These are phyloP conservation scores for Podaxis mareebaensis DNA, from an alignment of 768 basidiomycete genomes.

Conservation along the genomic window DNA sequence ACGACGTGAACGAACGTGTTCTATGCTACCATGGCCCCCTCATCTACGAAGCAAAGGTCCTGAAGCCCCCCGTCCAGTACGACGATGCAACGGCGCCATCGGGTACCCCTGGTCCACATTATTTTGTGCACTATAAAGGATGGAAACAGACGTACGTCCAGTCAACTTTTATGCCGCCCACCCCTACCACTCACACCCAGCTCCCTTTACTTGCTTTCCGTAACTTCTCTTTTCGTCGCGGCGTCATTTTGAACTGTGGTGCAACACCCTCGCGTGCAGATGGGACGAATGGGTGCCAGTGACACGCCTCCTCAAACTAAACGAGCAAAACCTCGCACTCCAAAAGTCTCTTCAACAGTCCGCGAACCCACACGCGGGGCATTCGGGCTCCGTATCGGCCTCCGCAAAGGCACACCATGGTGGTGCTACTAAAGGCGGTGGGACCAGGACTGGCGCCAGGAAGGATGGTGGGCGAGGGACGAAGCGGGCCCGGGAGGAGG, in stretches of 20 bases:
- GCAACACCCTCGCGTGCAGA: slow-evolving; percentile 39
- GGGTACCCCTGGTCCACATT: slow-evolving; percentile 73
- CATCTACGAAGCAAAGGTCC: slow-evolving; percentile 94
- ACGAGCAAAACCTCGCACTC: slow-evolving; percentile 73
- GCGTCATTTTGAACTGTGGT: neutral
- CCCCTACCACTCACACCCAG: neutral
- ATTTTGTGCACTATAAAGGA: slow-evolving; percentile 97
- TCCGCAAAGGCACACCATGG: slow-evolving; percentile 4
- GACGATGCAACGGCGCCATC: slow-evolving; percentile 63
- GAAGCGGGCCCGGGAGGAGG: slow-evolving; percentile 76
- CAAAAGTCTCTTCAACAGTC: slow-evolving; percentile 64
- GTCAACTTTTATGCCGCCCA: slow-evolving; percentile 3
- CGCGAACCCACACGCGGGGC: slow-evolving; percentile 1
- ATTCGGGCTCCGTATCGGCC: neutral
- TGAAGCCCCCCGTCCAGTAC: slow-evolving; percentile 57
- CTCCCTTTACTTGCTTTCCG: neutral
- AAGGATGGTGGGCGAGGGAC: slow-evolving; percentile 69
- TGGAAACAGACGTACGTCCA: slow-evolving; percentile 92
- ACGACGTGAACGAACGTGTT: slow-evolving; percentile 70
- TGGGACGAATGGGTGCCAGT: slow-evolving; percentile 98
- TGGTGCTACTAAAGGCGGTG: slow-evolving; percentile 25
- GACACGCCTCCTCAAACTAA: slow-evolving; percentile 77
- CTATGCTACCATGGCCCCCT: slow-evolving; percentile 95
- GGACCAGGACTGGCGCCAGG: slow-evolving; percentile 32
- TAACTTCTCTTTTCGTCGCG: neutral